These are phyloP conservation scores for Botrytis medusae DNA, from an alignment of 2,329 filamentous ascomycete species.

Conservation along the genomic window DNA sequence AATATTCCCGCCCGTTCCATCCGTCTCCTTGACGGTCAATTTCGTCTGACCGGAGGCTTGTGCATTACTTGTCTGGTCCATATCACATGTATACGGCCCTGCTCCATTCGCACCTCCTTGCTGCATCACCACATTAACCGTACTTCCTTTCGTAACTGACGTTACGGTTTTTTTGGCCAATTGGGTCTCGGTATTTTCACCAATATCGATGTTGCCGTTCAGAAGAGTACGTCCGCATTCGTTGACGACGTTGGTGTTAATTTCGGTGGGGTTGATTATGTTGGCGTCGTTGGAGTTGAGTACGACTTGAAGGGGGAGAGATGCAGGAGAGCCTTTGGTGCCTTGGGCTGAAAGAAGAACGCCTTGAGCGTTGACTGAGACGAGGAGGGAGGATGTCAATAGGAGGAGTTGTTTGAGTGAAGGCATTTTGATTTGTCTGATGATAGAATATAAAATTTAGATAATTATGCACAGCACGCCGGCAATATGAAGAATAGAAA, in stretches of 20 bases:
- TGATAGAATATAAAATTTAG: background rate
- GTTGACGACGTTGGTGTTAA: slow-evolving; percentile 53
- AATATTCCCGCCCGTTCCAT: background rate
- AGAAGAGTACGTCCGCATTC: slow-evolving; percentile 63
- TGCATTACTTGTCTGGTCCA: slow-evolving; percentile 47
- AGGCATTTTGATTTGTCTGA: slow-evolving; percentile 5
- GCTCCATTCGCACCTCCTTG: slow-evolving; percentile 55
- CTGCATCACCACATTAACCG: slow-evolving; percentile 52
- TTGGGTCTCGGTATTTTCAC: slow-evolving; percentile 54
- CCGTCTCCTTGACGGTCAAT: slow-evolving; percentile 1
- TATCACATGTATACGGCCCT: slow-evolving; percentile 56
- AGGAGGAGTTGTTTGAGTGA: slow-evolving; percentile 2
- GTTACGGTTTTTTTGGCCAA: slow-evolving; percentile 49
- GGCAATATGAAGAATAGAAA: background rate
- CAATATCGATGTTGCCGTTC: slow-evolving; percentile 61
- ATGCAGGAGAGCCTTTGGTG: slow-evolving; percentile 6
- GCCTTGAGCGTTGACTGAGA: background rate
- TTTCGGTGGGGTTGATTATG: slow-evolving; percentile 60
- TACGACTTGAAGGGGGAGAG: slow-evolving; percentile 49
- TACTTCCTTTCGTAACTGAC: slow-evolving; percentile 48
- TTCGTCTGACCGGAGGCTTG: background rate
- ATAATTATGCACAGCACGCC: slow-evolving; percentile 3
- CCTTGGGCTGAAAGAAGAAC: slow-evolving; percentile 14
- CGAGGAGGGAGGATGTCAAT: background rate
- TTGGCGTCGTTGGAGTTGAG: slow-evolving; percentile 61